These are phyloP conservation scores for Termitomyces sp. DNA, from an alignment of 768 basidiomycete species.

Conservation along the genomic window DNA sequence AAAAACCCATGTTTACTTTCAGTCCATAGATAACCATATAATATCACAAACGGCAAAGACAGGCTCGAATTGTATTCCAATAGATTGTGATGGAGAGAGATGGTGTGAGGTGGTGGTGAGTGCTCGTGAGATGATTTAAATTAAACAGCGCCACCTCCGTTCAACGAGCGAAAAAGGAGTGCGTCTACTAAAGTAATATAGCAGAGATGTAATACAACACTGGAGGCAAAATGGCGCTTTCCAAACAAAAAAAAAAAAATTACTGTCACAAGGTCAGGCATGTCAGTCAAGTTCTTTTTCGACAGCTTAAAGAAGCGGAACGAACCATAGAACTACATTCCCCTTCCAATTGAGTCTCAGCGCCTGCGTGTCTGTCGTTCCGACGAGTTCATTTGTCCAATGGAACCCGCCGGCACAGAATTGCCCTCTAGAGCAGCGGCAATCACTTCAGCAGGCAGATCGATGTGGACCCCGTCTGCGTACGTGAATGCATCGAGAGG, in stretches of 20 bases:
- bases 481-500: slow-evolving; percentile 84
- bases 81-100: slow-evolving; percentile 5
- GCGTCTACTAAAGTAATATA: slow-evolving; percentile 10
- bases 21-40: slow-evolving; percentile 2
- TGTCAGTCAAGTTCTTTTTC: slow-evolving; percentile 5
- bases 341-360: slow-evolving; percentile 14
- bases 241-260: too few relatives aligned
- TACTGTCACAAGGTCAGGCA: slow-evolving; percentile 6
- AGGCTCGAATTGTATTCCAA: slow-evolving; percentile 8
- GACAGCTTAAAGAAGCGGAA: slow-evolving; percentile 9
- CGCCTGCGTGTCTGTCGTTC: slow-evolving; percentile 57
- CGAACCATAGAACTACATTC: slow-evolving; percentile 14
- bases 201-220: slow-evolving; percentile 13
- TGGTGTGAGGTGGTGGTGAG: not conserved
- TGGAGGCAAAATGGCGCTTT: slow-evolving; percentile 2
- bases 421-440: slow-evolving; percentile 81
- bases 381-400: slow-evolving; percentile 43
- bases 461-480: slow-evolving; percentile 86
- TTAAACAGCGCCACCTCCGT: slow-evolving; percentile 5
- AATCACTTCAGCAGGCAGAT: slow-evolving; percentile 90
- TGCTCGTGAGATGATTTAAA: slow-evolving; percentile 7
- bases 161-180: slow-evolving; percentile 5
- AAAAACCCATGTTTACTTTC: not conserved
- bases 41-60: not conserved
- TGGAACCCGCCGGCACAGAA: slow-evolving; percentile 50